These are phyloP conservation scores for Sclerotinia minor DNA, from an alignment of 2,329 filamentous ascomycete genomes.

Conservation along the genomic window DNA sequence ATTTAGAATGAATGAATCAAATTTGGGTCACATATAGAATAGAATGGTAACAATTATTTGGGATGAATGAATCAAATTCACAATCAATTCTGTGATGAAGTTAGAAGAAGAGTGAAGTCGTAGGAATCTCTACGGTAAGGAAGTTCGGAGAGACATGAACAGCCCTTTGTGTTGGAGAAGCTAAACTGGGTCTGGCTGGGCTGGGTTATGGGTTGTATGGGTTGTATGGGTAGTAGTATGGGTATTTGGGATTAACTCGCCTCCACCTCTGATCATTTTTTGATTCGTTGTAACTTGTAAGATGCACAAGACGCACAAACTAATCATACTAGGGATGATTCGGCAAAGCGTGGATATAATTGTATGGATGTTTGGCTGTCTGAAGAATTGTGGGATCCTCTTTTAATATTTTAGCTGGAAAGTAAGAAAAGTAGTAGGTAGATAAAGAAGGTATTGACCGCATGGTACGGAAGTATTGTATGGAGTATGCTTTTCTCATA, in stretches of 20 bases:
- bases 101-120: slow-evolving; percentile 16
- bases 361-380: slow-evolving; percentile 17
- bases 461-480: slow-evolving; percentile 6
- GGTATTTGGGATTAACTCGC: slow-evolving; percentile 13
- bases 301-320: slow-evolving; percentile 17
- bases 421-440: slow-evolving; percentile 4
- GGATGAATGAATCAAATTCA: slow-evolving; percentile 9
- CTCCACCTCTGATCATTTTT: slow-evolving; percentile 17
- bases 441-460: slow-evolving; percentile 3
- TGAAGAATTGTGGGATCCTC: slow-evolving; percentile 19
- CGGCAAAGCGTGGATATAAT: slow-evolving; percentile 1
- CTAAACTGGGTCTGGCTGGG: slow-evolving; percentile 17
- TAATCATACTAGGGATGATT: slow-evolving; percentile 8
- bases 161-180: slow-evolving; percentile 21
- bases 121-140: slow-evolving; percentile 11
- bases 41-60: not conserved
- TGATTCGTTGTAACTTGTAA: slow-evolving; percentile 20
- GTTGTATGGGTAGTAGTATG: not conserved
- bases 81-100: slow-evolving; percentile 19
- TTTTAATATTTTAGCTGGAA: slow-evolving; percentile 14
- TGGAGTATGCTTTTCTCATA: not conserved
- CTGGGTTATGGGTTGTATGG: slow-evolving; percentile 5
- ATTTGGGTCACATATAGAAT: not conserved
- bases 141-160: slow-evolving; percentile 19
- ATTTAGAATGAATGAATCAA: slow-evolving; percentile 15